A percentile compares a stretch with the other conserved stretches of the same genome.
These are phyloP conservation scores for Phytophthora colocasiae DNA, from an alignment of 352 stramenopile species.

Conservation along the genomic window DNA sequence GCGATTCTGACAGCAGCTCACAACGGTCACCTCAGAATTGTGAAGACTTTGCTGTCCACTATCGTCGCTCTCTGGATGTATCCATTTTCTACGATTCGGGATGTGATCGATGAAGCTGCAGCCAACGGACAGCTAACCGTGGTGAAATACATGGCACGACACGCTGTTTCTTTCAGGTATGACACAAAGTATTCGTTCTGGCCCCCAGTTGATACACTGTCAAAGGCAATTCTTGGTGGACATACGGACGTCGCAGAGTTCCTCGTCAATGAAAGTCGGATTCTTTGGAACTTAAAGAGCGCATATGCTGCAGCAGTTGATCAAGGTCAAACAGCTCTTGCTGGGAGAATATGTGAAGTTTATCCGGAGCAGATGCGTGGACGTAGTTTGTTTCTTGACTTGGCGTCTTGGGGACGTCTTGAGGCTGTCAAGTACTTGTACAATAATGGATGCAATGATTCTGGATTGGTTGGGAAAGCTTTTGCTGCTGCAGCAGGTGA, in stretches of 20 bases:
- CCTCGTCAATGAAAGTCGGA: background rate
- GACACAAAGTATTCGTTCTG: background rate
- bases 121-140: conserved; percentile 11
- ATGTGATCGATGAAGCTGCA: conserved; percentile 13
- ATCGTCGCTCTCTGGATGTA: too few relatives aligned
- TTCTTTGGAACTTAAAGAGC: background rate
- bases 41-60: too few relatives aligned
- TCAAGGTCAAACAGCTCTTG: background rate
- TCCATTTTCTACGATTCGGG: too few relatives aligned
- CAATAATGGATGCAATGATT: background rate
- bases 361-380: background rate
- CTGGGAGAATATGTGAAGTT: background rate
- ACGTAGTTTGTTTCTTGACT: background rate
- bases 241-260: conserved; percentile 21
- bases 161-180: background rate
- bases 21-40: too few relatives aligned
- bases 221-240: conserved; percentile 21
- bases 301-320: background rate
- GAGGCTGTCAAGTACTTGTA: conserved; percentile 4
- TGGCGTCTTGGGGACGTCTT: background rate
- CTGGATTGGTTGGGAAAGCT: background rate
- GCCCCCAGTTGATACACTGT: background rate
- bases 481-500: background rate
- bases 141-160: conserved; percentile 5
- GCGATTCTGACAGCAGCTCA: too few relatives aligned